Evolutionary conservation across 169 alveolate species (phyloP).

Genomic region (Miamiensis avidus): DNA sequence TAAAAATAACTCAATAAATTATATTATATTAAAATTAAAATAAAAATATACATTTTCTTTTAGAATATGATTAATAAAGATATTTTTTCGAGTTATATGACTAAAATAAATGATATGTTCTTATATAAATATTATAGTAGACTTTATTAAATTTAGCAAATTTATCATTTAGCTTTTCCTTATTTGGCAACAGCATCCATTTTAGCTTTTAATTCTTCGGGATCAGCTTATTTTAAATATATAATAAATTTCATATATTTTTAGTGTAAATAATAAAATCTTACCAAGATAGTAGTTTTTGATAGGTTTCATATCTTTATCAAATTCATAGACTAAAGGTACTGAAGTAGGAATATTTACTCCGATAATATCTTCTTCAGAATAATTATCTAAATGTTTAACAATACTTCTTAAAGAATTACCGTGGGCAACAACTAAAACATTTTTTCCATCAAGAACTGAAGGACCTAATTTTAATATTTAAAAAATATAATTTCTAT

Average conservation of each 20-base stretch:
- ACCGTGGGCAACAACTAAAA: slow-evolving; percentile 98
- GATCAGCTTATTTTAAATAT: slow-evolving; percentile 43
- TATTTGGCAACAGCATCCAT: slow-evolving; percentile 95
- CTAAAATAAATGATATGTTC: no score
- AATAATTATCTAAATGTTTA: slow-evolving; percentile 93
- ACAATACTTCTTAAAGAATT: slow-evolving; percentile 96
- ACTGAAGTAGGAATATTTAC: slow-evolving; percentile 97
- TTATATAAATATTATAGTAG: background rate
- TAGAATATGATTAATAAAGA: no score
- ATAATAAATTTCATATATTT: background rate
- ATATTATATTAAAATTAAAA: no score
- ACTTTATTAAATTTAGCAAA: background rate
- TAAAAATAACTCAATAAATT: no score
- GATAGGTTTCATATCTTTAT: slow-evolving; percentile 87
- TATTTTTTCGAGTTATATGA: no score
- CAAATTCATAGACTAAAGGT: slow-evolving; percentile 96
- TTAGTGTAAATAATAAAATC: slow-evolving; percentile 66
- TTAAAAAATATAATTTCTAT: background rate
- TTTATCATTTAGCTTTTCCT: slow-evolving; percentile 89
- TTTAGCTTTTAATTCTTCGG: slow-evolving; percentile 68
- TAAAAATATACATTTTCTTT: no score
- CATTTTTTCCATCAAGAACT: slow-evolving; percentile 90
- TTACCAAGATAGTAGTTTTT: slow-evolving; percentile 94
- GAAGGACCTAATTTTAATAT: slow-evolving; percentile 78
- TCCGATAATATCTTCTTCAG: slow-evolving; percentile 92